A percentile compares a stretch with the other conserved stretches of the same genome.
phyloP scores from a whole-genome alignment of 2,329 filamentous ascomycete genomes.

The Penicillium sp. region DNA sequence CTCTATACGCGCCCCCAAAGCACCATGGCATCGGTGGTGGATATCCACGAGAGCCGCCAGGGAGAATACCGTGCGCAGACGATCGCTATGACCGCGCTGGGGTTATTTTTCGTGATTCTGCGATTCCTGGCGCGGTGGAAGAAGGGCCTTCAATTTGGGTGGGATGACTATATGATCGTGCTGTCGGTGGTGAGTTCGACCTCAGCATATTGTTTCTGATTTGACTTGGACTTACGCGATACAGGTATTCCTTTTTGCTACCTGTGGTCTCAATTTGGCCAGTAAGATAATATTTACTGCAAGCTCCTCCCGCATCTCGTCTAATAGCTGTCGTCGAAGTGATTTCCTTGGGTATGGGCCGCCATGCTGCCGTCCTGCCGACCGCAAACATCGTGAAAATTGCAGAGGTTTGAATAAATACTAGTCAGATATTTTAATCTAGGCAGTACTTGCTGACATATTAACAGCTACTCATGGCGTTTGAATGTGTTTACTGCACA shows the following conservation, averaged over 20 bases:
- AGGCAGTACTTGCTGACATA: not conserved
- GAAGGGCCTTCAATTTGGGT: conserved; percentile 1
- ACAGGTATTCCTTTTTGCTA: conserved; percentile 8
- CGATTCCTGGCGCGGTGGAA: conserved; percentile 13
- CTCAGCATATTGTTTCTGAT: not conserved
- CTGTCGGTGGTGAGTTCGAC: conserved; percentile 10
- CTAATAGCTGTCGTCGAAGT: conserved; percentile 10
- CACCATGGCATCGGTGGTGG: not conserved
- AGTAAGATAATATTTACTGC: not conserved
- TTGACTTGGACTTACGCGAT: not conserved
- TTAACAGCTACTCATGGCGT: conserved; percentile 50
- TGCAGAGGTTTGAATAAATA: conserved; percentile 5
- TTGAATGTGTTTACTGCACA: conserved; percentile 42
- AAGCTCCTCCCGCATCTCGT: not conserved
- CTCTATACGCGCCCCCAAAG: not conserved
- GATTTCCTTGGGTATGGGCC: conserved; percentile 16
- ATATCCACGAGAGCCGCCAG: conserved; percentile 2
- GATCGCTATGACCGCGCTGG: conserved; percentile 15
- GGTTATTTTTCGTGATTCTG: conserved; percentile 13
- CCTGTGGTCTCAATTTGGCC: conserved; percentile 7
- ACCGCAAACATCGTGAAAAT: conserved; percentile 8
- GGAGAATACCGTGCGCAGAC: conserved; percentile 12
- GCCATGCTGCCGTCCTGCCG: conserved; percentile 7
- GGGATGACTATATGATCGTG: conserved; percentile 16
- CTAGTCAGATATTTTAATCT: not conserved